phyloP scores from a whole-genome alignment of 1,139 yeast species.

The Sugiyamaella pinicola region DNA sequence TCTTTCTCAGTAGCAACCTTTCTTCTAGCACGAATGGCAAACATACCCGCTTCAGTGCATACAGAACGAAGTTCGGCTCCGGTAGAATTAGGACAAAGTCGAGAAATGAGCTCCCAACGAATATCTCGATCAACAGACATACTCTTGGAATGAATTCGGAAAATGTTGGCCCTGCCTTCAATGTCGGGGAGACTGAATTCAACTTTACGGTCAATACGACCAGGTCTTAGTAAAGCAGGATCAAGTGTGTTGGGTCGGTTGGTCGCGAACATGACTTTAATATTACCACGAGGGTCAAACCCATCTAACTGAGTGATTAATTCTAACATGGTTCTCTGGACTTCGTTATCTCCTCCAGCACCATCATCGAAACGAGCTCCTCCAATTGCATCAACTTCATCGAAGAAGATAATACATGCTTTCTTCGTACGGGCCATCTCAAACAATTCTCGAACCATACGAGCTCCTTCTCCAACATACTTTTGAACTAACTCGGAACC shows the following conservation, averaged over 20 bases:
- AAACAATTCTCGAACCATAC: conserved; percentile 97
- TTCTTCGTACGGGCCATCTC: conserved; percentile 98
- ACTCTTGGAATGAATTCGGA: conserved; percentile 92
- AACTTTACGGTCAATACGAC: conserved; percentile 97
- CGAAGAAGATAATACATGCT: conserved; percentile 94
- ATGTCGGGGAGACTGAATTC: conserved; percentile 95
- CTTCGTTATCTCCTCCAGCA: conserved; percentile 99
- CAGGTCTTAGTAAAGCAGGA: conserved; percentile 96
- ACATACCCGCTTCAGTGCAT: conserved; percentile 99
- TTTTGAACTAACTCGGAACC: conserved; percentile 98
- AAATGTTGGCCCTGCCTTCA: conserved; percentile 96
- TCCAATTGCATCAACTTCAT: conserved; percentile 98
- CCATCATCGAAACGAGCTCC: conserved; percentile 99
- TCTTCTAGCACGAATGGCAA: conserved; percentile 96
- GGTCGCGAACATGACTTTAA: conserved; percentile 98
- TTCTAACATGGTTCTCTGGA: conserved; percentile 98
- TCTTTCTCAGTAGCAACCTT: conserved; percentile 98
- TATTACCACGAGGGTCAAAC: conserved; percentile 96
- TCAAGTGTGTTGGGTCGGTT: conserved; percentile 97
- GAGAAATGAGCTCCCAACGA: conserved; percentile 96
- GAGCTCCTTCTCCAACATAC: conserved; percentile 98
- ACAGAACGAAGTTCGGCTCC: conserved; percentile 98
- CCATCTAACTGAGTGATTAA: conserved; percentile 96
- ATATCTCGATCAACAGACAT: conserved; percentile 97
- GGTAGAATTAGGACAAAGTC: conserved; percentile 96